A percentile compares a stretch with the other conserved stretches of the same genome.
Conservation (phyloP, 2,329 filamentous ascomycete genomes). For the Pseudogymnoascus sp. region DNA sequence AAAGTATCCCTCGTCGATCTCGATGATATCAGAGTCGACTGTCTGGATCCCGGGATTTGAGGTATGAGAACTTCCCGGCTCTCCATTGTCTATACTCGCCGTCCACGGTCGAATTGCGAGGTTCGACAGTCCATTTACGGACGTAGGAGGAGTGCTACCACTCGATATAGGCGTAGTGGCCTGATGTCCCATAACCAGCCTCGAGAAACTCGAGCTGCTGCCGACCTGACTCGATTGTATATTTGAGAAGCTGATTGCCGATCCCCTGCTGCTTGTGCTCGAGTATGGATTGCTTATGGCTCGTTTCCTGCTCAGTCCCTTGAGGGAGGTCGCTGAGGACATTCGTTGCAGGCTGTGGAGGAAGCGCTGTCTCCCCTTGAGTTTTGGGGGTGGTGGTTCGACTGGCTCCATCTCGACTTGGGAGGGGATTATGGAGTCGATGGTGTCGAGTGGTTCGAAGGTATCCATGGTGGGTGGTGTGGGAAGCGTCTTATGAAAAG, state of each 20-base stretch:
- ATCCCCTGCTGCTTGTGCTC: constrained; percentile 20
- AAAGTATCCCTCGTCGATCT: constrained; percentile 28
- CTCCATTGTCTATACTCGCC: constrained; percentile 11
- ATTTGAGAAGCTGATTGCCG: constrained; percentile 26
- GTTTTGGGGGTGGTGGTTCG: constrained; percentile 21
- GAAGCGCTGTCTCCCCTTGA: constrained; percentile 26
- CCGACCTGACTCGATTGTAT: constrained; percentile 21
- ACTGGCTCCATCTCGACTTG: constrained; percentile 12
- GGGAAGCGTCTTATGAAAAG: background rate
- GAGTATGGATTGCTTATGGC: constrained; percentile 26
- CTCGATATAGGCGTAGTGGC: constrained; percentile 27
- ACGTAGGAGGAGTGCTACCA: constrained; percentile 19
- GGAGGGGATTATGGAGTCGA: background rate
- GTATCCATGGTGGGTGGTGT: background rate
- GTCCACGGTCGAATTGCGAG: constrained; percentile 7
- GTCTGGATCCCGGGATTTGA: constrained; percentile 2
- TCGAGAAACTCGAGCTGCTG: constrained; percentile 22
- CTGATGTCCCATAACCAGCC: constrained; percentile 19
- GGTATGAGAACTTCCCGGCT: constrained; percentile 17
- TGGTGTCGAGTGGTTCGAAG: background rate
- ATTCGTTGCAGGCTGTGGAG: constrained; percentile 28
- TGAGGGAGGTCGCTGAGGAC: constrained; percentile 29
- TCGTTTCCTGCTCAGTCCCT: constrained; percentile 23
- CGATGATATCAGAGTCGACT: constrained; percentile 19
- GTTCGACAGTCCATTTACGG: background rate